Conservation (phyloP, 352 stramenopile species). For the Phytophthora brassicae region DNA sequence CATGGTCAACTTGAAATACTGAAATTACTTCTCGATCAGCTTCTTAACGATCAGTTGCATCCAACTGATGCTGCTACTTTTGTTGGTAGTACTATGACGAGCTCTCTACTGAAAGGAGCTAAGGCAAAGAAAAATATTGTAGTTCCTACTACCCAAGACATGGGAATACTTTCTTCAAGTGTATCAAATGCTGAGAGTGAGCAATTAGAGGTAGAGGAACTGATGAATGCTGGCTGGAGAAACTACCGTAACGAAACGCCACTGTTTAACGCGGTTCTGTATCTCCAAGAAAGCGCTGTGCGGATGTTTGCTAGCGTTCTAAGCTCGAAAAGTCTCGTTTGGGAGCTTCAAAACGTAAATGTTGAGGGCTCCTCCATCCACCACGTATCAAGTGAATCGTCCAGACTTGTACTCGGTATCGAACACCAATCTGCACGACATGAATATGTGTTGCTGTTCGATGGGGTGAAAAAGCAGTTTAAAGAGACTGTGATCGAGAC, state of each 20-base stretch:
- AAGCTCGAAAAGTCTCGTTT: conserved; percentile 40
- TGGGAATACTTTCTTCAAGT: neutral
- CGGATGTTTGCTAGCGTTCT: conserved; percentile 38
- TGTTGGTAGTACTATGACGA: conserved; percentile 9
- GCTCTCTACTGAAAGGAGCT: conserved; percentile 11
- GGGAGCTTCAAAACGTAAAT: conserved; percentile 64
- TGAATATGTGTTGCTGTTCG: conserved; percentile 81
- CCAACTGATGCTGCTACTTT: conserved; percentile 14
- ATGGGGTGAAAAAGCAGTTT: conserved; percentile 56
- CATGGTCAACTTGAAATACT: conserved; percentile 60
- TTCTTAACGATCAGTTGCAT: conserved; percentile 48
- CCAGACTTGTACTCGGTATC: conserved; percentile 38
- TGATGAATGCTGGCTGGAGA: conserved; percentile 50
- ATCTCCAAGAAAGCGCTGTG: conserved; percentile 51
- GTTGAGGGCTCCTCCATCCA: conserved; percentile 73
- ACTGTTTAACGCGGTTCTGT: conserved; percentile 62
- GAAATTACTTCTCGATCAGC: conserved; percentile 45
- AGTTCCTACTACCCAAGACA: conserved; percentile 20
- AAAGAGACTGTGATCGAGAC: conserved; percentile 77
- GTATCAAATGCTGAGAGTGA: neutral
- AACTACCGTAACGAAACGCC: conserved; percentile 72
- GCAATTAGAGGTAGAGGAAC: conserved; percentile 24
- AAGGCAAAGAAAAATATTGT: conserved; percentile 26
- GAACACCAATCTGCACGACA: conserved; percentile 26
- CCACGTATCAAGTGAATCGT: conserved; percentile 49